These are phyloP conservation scores for Dendrobium huoshanense DNA, from an alignment of 106 monocot genomes.

Conservation along the genomic window DNA sequence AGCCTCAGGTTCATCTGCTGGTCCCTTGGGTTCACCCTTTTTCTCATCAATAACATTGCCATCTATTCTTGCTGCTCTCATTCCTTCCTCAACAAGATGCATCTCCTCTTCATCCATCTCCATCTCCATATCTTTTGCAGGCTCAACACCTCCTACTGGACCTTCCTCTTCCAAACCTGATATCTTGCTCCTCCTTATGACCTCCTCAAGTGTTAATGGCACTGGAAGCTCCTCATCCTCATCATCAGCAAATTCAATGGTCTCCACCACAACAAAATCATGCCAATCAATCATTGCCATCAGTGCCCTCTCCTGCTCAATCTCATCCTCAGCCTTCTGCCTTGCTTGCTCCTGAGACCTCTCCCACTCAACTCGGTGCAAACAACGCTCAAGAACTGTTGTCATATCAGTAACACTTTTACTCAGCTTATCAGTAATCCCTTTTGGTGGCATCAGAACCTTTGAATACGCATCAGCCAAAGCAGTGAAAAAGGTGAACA, in stretches of 20 bases:
- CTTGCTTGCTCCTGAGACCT: conserved; percentile 94
- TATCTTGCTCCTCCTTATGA: conserved; percentile 77
- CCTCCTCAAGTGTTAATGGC: conserved; percentile 84
- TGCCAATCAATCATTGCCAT: conserved; percentile 99
- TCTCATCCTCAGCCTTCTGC: conserved; percentile 96
- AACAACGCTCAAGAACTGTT: conserved; percentile 70
- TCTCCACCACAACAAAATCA: conserved; percentile 96
- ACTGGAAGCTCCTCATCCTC: conserved; percentile 81
- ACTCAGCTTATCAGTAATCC: conserved; percentile 50
- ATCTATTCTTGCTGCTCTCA: conserved; percentile 71
- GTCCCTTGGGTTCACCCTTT: conserved; percentile 21
- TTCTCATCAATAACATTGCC: conserved; percentile 39
- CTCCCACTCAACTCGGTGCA: conserved; percentile 96
- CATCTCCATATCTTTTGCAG: conserved; percentile 89
- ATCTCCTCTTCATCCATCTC: conserved; percentile 99
- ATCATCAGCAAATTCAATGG: conserved; percentile 92
- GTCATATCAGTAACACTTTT: conserved; percentile 50
- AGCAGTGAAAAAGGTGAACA: conserved; percentile 92
- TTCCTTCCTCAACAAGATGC: conserved; percentile 92
- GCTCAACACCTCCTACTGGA: conserved; percentile 33
- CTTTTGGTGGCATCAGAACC: conserved; percentile 81
- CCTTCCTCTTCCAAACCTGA: conserved; percentile 42
- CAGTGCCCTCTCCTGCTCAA: conserved; percentile 87
- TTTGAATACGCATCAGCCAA: conserved; percentile 90
- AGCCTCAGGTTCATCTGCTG: conserved; percentile 49